A percentile compares a stretch with the other conserved stretches of the same genome.
Conservation (phyloP, 2,329 filamentous ascomycete species). For the Monascus ruber region DNA sequence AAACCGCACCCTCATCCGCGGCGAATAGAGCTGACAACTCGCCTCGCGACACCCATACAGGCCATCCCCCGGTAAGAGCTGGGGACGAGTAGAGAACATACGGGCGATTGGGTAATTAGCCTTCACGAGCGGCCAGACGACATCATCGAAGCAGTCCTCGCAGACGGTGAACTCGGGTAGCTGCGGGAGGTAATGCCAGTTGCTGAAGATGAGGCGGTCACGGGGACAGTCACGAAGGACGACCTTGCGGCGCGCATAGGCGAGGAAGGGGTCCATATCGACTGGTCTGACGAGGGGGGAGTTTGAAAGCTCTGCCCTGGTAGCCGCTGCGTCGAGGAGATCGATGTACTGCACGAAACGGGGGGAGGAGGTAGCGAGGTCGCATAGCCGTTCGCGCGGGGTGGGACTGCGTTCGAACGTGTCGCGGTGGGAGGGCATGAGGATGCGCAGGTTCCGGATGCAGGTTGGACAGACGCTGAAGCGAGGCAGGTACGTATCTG, state of each 20-base stretch:
- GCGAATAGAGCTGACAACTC: constrained; percentile 70
- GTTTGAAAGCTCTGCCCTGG: constrained; percentile 22
- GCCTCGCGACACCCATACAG: constrained; percentile 22
- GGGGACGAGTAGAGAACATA: constrained; percentile 53
- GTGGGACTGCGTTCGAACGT: constrained; percentile 46
- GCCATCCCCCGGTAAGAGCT: constrained; percentile 44
- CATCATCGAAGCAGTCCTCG: constrained; percentile 71
- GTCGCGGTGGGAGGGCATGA: constrained; percentile 62
- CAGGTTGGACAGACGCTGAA: constrained; percentile 71
- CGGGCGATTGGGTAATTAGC: constrained; percentile 46
- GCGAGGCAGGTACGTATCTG: constrained; percentile 50
- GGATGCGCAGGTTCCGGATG: constrained; percentile 55
- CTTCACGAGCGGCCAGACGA: constrained; percentile 58
- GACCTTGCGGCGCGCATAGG: constrained; percentile 50
- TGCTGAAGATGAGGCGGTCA: constrained; percentile 50
- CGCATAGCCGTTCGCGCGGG: constrained; percentile 49
- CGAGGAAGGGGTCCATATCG: constrained; percentile 51
- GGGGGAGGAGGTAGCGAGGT: constrained; percentile 52
- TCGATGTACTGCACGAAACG: constrained; percentile 48
- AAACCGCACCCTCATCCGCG: constrained; percentile 67
- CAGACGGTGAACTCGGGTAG: constrained; percentile 74
- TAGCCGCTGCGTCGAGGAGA: constrained; percentile 43
- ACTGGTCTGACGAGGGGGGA: constrained; percentile 14
- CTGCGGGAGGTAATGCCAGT: constrained; percentile 68
- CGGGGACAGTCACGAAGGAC: constrained; percentile 52